Base-by-base conservation (phyloP, 164 flowering plant genomes). In the Piper betle region DNA sequence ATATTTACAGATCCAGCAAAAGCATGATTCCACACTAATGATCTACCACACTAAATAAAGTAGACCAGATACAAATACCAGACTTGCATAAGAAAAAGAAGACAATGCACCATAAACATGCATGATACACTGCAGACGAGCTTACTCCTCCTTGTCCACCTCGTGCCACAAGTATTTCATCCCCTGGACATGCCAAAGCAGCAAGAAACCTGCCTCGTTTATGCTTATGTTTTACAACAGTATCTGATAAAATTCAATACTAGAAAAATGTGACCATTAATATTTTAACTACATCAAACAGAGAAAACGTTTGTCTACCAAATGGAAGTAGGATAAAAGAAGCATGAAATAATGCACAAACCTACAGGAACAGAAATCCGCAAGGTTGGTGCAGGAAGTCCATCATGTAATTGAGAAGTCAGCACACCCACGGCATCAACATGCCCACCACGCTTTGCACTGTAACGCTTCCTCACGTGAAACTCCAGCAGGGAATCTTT, bases 71-170 rank as follows among this genome's bases (percentile, higher is more conserved):
- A 46, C 15, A 46, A 10, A 46, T 6, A 15, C 11, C 50, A 46
- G 50, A 15, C 12, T 46, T 46, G 3, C 50, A 46, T 46, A 46
- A 46, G 50, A 46, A 46, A 46, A 5, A 10, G 10, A 46, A 2
- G 11, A 8, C 10, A 12, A 46, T 2, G 15, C 50, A 46, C 50
- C 15, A 46, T 5, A 46, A 46, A 12, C 50, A 10, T 46, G 50
- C 50, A 46, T 46, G 15, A 12, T 6, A 46, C 0, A 46, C 11
- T 46, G 37, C 48, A 10, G 37, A 50, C 37, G 39, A 11, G 11
- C 82, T 81, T 67, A 93, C 99, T 81, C 99, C 99, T 74, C 96
- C 97, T 73, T 83, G 97, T 56, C 97, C 99, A 74, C 99, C 97
- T 69, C 95, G 85, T 37, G 97, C 96, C 64, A 88, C 91, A 58